These are phyloP conservation scores for Crithidia sp. DNA, from an alignment of 208 protist species.

Conservation along the genomic window DNA sequence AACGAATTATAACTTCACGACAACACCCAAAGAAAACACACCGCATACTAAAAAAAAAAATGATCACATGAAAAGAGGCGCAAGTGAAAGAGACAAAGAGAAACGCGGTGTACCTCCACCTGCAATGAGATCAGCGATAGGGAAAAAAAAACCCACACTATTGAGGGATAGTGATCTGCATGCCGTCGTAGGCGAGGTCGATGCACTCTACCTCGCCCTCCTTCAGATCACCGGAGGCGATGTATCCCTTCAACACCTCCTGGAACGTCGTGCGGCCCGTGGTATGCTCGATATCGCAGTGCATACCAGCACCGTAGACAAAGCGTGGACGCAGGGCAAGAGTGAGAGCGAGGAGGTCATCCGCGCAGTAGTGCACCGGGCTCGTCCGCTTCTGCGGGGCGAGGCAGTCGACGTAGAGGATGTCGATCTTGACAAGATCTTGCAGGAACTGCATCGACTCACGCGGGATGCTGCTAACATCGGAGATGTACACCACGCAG, in stretches of 20 bases:
- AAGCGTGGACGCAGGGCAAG: constrained; percentile 46
- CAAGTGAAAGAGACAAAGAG: neutral
- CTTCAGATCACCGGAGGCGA: constrained; percentile 29
- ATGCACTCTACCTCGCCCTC: constrained; percentile 51
- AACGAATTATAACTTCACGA: neutral
- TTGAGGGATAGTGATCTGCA: constrained; percentile 58
- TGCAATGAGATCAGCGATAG: too few species aligned
- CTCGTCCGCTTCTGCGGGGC: constrained; percentile 41
- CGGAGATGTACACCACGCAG: constrained; percentile 86
- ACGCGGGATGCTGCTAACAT: constrained; percentile 66
- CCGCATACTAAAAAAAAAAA: neutral
- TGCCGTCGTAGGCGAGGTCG: constrained; percentile 72
- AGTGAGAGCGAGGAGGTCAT: constrained; percentile 66
- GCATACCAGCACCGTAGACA: constrained; percentile 80
- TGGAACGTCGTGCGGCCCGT: constrained; percentile 32
- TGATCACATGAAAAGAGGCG: neutral
- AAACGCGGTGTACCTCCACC: too few species aligned
- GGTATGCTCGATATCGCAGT: constrained; percentile 71
- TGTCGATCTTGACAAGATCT: constrained; percentile 78
- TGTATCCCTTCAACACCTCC: constrained; percentile 39
- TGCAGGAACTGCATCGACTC: constrained; percentile 74
- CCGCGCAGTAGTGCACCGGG: constrained; percentile 70
- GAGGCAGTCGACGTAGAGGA: constrained; percentile 79
- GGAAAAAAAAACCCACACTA: neutral
- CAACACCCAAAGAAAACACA: neutral